phyloP scores from a whole-genome alignment of 2,329 filamentous ascomycete species.

The Rhynchosporium secalis region DNA sequence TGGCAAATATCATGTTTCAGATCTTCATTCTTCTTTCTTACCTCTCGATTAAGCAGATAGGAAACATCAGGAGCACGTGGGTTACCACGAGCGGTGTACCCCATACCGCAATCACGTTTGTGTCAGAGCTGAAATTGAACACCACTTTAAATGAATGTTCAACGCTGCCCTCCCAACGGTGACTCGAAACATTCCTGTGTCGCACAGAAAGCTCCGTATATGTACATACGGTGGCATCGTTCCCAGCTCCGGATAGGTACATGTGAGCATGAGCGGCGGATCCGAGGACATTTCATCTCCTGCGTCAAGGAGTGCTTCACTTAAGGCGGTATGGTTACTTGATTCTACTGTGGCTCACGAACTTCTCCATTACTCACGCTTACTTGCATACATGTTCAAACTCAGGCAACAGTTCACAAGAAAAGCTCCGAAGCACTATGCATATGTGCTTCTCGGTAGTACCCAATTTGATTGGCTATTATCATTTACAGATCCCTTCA shows the following conservation, averaged over 20 bases:
- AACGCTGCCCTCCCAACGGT: neutral
- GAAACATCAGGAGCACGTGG: neutral
- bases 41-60: neutral
- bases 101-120: neutral
- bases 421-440: neutral
- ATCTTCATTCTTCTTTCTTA: neutral
- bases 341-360: constrained; percentile 2
- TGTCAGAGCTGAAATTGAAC: neutral
- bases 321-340: neutral
- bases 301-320: neutral
- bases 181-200: neutral
- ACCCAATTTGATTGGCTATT: neutral
- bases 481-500: neutral
- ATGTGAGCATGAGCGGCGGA: neutral
- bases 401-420: neutral
- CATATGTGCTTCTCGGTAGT: neutral
- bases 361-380: neutral
- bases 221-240: neutral
- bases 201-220: neutral
- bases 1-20: neutral
- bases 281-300: neutral
- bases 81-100: neutral
- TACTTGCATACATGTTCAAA: neutral
- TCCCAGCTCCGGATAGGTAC: neutral
- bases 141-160: neutral